Base-by-base conservation (phyloP, 495 filamentous ascomycete genomes). In the Hypoxylon intermedium region DNA sequence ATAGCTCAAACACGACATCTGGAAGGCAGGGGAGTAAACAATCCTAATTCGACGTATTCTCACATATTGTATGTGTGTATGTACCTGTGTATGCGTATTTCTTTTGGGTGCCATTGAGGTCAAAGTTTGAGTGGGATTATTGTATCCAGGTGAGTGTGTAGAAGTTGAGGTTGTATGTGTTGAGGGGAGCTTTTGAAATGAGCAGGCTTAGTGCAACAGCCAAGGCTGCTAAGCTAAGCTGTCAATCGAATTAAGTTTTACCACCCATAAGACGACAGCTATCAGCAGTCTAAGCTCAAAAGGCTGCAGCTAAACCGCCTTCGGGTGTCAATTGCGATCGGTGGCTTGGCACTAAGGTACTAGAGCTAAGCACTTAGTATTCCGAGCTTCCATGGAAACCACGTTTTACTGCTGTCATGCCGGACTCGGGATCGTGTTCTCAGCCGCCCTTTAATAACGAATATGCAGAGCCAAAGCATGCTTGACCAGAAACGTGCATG, bases 351-450 rank as follows among this genome's bases (percentile, higher is more conserved):
- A 51, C 40, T 18, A 44, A 12, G 30, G 9, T 11, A 33, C 9
- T 33, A n/a, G n/a, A n/a, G n/a, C n/a, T 33, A 33, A 7, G 26
- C 26, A 28, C 26, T 28, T 28, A 28, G 24, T 13, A 55, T 51
- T 36, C 36, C 55, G 38, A 49, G 38, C 23, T 42, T 44, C 52
- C 61, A 49, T 46, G 38, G 44, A 38, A 28, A 46, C 55, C 55
- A 59, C 50, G 61, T 65, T 65, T 59, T 65, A 65, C 48, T 40
- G 21, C 20, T 24, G 21, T 45, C 26, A 64, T 64, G 48, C 60
- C 28, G 52, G 45, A 54, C 13, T 47, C 57, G 43, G 61, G 40
- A 55, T 53, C 38, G 37, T 21, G 7, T 19, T 45, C 13, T 52
- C 23, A 31, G 2, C 23, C 13, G 18, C 24, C 54, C 43, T 65